Conservation (phyloP, 148 eudicot species). For the Rhododendron ferrugineum region DNA sequence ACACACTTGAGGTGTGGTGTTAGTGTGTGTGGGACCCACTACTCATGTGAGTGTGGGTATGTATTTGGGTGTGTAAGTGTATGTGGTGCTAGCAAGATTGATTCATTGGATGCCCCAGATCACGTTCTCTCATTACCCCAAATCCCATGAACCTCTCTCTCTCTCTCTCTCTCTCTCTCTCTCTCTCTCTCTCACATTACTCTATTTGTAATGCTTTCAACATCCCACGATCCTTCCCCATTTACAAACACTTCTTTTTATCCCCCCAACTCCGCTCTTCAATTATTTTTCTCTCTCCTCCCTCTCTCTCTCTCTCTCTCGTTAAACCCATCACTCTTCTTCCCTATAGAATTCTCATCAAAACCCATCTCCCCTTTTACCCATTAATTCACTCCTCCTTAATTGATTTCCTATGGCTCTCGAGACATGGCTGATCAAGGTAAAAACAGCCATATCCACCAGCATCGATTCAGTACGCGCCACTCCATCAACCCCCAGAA, state of each 20-base stretch:
- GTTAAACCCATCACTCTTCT: neutral
- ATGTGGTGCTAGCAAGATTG: too few relatives aligned
- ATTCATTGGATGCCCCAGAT: neutral
- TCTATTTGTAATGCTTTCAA: conserved; percentile 17
- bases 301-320: neutral
- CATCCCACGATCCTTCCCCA: conserved; percentile 23
- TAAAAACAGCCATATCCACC: conserved; percentile 37
- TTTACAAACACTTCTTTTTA: neutral
- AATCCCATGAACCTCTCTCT: neutral
- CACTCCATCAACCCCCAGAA: conserved; percentile 12
- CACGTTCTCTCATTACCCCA: neutral
- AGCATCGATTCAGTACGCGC: conserved; percentile 22
- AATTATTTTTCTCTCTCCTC: neutral
- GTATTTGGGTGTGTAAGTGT: too few relatives aligned
- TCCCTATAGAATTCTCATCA: neutral
- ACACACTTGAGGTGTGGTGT: too few relatives aligned
- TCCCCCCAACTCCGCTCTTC: neutral
- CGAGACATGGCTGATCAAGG: conserved; percentile 64
- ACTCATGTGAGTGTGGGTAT: too few relatives aligned
- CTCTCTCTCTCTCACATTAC: neutral
- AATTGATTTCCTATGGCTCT: conserved; percentile 24
- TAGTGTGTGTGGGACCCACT: too few relatives aligned
- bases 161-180: conserved; percentile 6
- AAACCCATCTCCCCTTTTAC: neutral
- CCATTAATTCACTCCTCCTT: neutral